Evolutionary conservation across 805 yeast genomes (phyloP), one percentile per base, ranked within the genome.

Genomic region (Teunomyces atbi): DNA sequence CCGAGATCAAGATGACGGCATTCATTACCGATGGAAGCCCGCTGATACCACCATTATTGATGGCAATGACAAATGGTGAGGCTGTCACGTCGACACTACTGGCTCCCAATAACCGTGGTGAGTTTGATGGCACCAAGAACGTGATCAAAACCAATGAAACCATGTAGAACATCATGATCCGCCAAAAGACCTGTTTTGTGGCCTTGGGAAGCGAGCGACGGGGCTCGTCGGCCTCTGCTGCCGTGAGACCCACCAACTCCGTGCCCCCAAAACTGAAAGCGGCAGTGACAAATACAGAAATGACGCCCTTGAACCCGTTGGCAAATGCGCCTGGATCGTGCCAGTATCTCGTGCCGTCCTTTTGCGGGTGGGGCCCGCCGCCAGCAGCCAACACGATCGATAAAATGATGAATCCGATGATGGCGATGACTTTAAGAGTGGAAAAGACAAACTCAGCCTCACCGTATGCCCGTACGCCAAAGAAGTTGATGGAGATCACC

Each of bases 31-130:
- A 73, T 21, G 88, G 88, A 42, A 83, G 65, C 36, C 83, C 89
- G 27, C 62, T 67, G 51, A 83, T 82, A 48, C 88, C 87, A 21
- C 85, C 86, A 41, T 75, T 72, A 28, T 63, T 69, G 46, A 84
- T 78, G 27, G 92, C 87, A 65, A 86, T 81, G 45, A 86, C 92
- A 55, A 86, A 86, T 12, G 94, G 92, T 12, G 91, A 85, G 10
- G 89, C 86, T 12, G 82, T 66, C 37, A 84, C 85, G 44, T 76
- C 80, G 39, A 71, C 75, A 40, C 76, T 62, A 26, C 77, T 69
- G 47, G 79, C 78, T 16, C 69, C 69, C 45, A 77, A 65, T 50
- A 74, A 64, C 26, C 59, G 40, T 3, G 45, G 41, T 13, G 54
- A 54, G 35, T 49, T 47, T 47, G 53, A 57, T 5, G 64, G 59